Evolutionary conservation across 495 filamentous ascomycete genomes (phyloP).

Genomic region (Xylaria castorea): DNA sequence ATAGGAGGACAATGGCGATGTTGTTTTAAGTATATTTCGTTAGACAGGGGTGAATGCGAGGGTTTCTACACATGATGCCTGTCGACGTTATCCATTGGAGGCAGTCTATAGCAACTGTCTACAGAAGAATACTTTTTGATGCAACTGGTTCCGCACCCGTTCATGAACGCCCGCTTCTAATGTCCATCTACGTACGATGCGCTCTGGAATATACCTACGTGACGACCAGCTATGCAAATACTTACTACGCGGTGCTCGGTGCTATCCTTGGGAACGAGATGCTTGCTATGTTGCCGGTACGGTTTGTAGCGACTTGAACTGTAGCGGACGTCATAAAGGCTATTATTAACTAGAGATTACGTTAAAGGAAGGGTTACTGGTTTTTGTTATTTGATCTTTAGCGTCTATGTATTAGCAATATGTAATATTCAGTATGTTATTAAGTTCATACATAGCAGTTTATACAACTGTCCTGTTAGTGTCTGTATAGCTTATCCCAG

Average conservation of each 20-base stretch:
- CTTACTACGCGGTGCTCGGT: background rate
- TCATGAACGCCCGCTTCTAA: background rate
- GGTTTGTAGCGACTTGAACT: background rate
- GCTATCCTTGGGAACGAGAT: background rate
- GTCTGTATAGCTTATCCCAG: background rate
- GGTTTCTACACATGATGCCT: background rate
- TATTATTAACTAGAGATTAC: background rate
- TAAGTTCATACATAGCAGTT: background rate
- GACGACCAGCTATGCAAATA: background rate
- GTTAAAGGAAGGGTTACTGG: background rate
- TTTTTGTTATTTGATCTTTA: background rate
- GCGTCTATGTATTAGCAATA: no score
- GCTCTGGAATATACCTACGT: background rate
- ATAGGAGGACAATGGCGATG: background rate
- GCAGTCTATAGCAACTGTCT: background rate
- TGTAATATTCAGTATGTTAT: background rate
- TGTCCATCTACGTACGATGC: background rate
- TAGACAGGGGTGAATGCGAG: background rate
- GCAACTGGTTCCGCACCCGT: background rate
- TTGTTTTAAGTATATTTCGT: background rate
- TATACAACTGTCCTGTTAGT: background rate
- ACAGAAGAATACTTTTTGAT: background rate
- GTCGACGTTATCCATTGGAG: background rate
- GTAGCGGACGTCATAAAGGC: background rate
- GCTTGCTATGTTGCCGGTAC: background rate